Evolutionary conservation across 2,329 filamentous ascomycete genomes (phyloP).

Genomic region (Hymenoscyphus scutula): DNA sequence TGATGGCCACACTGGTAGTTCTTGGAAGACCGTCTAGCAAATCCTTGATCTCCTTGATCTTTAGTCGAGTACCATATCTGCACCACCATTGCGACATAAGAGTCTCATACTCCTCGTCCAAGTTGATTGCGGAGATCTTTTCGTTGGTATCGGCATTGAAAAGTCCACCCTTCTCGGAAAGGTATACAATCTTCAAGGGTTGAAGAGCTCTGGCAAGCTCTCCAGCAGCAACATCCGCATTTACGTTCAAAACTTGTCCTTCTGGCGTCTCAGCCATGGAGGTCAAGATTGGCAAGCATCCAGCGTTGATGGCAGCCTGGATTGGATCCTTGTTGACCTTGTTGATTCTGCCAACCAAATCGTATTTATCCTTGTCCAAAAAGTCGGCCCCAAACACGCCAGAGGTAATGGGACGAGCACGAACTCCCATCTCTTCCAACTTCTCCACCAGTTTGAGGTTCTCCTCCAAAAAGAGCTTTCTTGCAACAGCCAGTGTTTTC

Average conservation of each 20-base stretch:
- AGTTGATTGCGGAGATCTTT: slow-evolving; percentile 95
- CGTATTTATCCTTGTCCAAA: slow-evolving; percentile 93
- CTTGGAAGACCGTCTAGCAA: slow-evolving; percentile 83
- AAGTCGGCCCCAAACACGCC: slow-evolving; percentile 93
- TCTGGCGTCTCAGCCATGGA: slow-evolving; percentile 94
- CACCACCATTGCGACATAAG: slow-evolving; percentile 95
- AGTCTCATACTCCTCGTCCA: slow-evolving; percentile 92
- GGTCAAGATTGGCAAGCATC: slow-evolving; percentile 88
- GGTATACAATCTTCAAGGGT: slow-evolving; percentile 94
- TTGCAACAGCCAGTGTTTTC: slow-evolving; percentile 86
- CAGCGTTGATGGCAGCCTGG: slow-evolving; percentile 84
- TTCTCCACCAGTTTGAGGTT: slow-evolving; percentile 90
- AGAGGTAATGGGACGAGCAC: slow-evolving; percentile 82
- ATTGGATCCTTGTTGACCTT: slow-evolving; percentile 88
- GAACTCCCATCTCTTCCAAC: slow-evolving; percentile 84
- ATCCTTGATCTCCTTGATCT: slow-evolving; percentile 98
- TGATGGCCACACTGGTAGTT: slow-evolving; percentile 94
- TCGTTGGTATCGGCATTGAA: slow-evolving; percentile 91
- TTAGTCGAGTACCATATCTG: slow-evolving; percentile 87
- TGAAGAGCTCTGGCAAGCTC: slow-evolving; percentile 86
- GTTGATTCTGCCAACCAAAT: slow-evolving; percentile 93
- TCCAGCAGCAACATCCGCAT: slow-evolving; percentile 93
- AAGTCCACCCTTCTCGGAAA: slow-evolving; percentile 96
- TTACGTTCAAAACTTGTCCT: slow-evolving; percentile 93
- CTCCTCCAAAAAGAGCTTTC: slow-evolving; percentile 92